These are phyloP conservation scores for Lachnellula suecica DNA, from an alignment of 2,329 filamentous ascomycete species.

Conservation along the genomic window DNA sequence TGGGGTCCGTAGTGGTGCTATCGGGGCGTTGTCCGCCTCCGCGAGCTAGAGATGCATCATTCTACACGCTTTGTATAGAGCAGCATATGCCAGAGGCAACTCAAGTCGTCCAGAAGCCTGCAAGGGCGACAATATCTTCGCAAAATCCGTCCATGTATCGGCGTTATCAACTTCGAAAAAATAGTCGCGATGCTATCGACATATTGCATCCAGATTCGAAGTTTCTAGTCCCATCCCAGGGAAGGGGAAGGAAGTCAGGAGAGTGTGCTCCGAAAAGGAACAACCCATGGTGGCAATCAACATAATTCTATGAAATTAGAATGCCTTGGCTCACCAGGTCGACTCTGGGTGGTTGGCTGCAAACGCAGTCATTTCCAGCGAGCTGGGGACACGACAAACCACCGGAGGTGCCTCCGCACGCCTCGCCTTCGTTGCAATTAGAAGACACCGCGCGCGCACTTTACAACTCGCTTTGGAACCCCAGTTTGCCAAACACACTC, in stretches of 20 bases:
- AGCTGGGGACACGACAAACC: background rate
- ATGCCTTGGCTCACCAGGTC: too few relatives aligned
- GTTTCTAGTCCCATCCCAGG: too few relatives aligned
- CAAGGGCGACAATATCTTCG: background rate
- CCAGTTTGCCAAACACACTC: too few relatives aligned
- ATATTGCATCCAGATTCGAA: background rate
- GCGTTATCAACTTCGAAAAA: background rate
- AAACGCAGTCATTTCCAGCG: background rate
- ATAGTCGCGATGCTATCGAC: background rate
- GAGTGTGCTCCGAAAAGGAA: background rate
- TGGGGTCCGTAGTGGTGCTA: background rate
- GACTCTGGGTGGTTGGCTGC: background rate
- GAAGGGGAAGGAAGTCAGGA: background rate
- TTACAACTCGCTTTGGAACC: too few relatives aligned
- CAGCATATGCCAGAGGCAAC: background rate
- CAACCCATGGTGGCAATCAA: too few relatives aligned
- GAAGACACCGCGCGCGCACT: too few relatives aligned
- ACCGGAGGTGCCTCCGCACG: too few relatives aligned
- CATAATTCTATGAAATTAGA: too few relatives aligned
- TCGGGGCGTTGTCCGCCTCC: slow-evolving; percentile 12
- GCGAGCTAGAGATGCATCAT: slow-evolving; percentile 7
- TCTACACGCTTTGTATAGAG: background rate
- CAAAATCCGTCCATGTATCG: background rate
- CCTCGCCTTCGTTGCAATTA: too few relatives aligned
- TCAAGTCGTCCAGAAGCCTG: background rate